Evolutionary conservation across 305 asterid species (phyloP).

Genomic region (Fraxinus platypoda): DNA sequence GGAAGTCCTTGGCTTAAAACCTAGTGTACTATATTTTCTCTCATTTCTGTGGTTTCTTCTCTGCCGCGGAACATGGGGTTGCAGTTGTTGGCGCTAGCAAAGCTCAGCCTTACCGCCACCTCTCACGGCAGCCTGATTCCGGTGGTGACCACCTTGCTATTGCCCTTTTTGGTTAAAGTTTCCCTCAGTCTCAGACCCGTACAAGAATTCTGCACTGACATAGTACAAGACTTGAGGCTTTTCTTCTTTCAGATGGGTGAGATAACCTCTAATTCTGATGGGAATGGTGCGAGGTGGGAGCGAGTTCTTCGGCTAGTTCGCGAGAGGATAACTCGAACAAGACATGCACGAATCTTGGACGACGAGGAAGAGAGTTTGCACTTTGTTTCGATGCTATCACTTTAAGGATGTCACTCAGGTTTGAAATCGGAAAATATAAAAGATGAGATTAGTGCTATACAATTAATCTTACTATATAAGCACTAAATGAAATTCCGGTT

Average conservation of each 20-base stretch:
- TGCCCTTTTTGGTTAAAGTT: not conserved
- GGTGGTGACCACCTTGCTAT: not conserved
- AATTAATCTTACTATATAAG: not conserved
- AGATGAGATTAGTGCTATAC: not conserved
- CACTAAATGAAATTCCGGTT: too few relatives aligned
- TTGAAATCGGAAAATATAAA: not conserved
- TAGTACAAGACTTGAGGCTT: not conserved
- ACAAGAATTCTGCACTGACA: not conserved
- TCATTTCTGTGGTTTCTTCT: not conserved
- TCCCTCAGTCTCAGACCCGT: not conserved
- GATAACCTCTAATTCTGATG: not conserved
- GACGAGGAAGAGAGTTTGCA: not conserved
- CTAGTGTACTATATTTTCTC: not conserved
- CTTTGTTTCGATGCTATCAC: not conserved
- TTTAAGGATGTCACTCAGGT: not conserved
- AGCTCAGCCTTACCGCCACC: not conserved
- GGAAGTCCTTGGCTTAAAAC: too few relatives aligned
- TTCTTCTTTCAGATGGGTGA: conserved; percentile 1
- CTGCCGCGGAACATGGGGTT: not conserved
- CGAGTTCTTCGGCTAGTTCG: conserved; percentile 3
- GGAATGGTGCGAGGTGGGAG: not conserved
- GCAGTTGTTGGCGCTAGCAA: not conserved
- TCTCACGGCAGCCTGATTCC: not conserved
- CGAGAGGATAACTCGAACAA: not conserved
- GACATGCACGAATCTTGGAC: not conserved